Percentiles rank a stretch among this genome's conserved stretches.
Conservation (phyloP, 176 grass and related monocot species). For the Zea luxurians region DNA sequence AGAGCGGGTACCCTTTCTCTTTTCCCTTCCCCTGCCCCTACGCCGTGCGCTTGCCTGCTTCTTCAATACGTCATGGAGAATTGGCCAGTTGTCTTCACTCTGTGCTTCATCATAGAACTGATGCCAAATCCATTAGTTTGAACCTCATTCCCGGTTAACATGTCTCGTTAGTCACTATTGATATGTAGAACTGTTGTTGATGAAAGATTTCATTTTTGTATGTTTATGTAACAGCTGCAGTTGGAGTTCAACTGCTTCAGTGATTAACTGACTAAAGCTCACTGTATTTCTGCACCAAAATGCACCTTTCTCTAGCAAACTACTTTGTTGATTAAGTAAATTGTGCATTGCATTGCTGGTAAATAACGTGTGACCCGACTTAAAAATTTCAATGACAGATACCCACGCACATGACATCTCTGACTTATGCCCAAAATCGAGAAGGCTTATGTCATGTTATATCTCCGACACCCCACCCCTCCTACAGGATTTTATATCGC, state of each 20-base stretch:
- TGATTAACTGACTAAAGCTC: not conserved
- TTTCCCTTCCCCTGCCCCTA: not conserved
- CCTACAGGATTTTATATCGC: not conserved
- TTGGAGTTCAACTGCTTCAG: not conserved
- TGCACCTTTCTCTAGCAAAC: not conserved
- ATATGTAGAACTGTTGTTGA: not conserved
- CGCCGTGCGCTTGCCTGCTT: not conserved
- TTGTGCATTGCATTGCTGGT: not conserved
- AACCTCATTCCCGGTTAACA: not conserved
- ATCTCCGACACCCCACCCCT: not conserved
- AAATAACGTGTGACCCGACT: not conserved
- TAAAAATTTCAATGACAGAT: not conserved
- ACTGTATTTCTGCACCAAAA: slow-evolving; percentile 9
- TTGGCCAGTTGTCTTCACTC: not conserved
- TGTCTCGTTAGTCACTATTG: not conserved
- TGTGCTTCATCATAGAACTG: not conserved
- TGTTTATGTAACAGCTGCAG: not conserved
- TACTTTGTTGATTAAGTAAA: not conserved
- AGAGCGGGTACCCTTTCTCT: slow-evolving; percentile 48
- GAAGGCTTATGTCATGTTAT: not conserved
- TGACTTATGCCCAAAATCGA: not conserved
- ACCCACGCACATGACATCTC: not conserved
- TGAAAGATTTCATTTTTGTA: not conserved
- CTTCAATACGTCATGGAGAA: not conserved
- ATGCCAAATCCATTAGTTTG: not conserved